Evolutionary conservation across 2,329 filamentous ascomycete genomes (phyloP).

Genomic region (Aureobasidium sp.): DNA sequence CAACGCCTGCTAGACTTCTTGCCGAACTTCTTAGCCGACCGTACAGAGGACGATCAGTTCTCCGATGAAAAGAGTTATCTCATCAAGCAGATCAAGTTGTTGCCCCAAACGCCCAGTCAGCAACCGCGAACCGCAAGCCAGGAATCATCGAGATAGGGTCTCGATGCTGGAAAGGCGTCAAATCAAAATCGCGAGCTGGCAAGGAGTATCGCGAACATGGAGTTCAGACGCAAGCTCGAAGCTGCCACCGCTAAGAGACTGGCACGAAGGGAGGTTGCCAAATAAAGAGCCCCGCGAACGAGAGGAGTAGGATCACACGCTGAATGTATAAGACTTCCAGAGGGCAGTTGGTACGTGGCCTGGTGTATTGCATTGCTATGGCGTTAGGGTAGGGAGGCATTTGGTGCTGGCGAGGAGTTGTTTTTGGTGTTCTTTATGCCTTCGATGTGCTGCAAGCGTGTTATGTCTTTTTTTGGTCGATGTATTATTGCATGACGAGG

Average conservation of each 20-base stretch:
- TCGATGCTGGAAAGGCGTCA: not conserved
- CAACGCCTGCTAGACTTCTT: constrained; percentile 84
- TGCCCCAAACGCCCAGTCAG: constrained; percentile 18
- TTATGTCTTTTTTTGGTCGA: not conserved
- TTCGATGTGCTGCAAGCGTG: not conserved
- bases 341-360: not conserved
- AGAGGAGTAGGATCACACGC: not conserved
- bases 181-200: not conserved
- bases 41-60: constrained; percentile 96
- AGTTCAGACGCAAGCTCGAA: constrained; percentile 10
- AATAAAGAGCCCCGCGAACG: not conserved
- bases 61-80: constrained; percentile 96
- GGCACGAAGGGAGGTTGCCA: not conserved
- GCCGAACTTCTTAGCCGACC: constrained; percentile 83
- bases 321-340: not conserved
- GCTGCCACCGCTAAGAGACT: constrained; percentile 6
- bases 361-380: constrained; percentile 1
- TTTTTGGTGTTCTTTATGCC: not conserved
- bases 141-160: constrained; percentile 11
- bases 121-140: not conserved
- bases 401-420: not conserved
- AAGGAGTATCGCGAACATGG: constrained; percentile 2
- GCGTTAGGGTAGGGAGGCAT: not conserved
- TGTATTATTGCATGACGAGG: not conserved
- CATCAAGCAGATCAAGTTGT: constrained; percentile 70